Percentiles rank a stretch among this genome's conserved stretches.
Conservation (phyloP, 1,139 yeast genomes). For the Saccharomyces hybrid region DNA sequence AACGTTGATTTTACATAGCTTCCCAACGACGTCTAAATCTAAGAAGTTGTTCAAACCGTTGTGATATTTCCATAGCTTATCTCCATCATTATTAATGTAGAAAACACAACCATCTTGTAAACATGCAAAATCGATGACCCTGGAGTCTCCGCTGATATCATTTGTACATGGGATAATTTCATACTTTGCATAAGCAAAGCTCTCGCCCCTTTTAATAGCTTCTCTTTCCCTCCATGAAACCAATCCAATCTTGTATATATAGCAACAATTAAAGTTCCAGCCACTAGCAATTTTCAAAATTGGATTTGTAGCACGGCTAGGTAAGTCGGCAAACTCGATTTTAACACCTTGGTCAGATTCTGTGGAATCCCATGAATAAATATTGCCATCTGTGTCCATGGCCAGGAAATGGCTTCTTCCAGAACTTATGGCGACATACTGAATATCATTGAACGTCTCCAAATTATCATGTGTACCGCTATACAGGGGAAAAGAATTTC, state of each 20-base stretch:
- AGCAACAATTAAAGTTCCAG: conserved; percentile 56
- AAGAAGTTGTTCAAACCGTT: conserved; percentile 23
- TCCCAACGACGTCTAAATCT: conserved; percentile 23
- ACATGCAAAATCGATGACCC: conserved; percentile 49
- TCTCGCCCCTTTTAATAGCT: conserved; percentile 28
- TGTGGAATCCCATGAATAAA: conserved; percentile 60
- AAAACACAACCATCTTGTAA: conserved; percentile 46
- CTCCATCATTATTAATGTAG: conserved; percentile 43
- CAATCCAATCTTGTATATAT: conserved; percentile 46
- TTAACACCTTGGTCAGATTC: conserved; percentile 41
- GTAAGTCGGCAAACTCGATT: conserved; percentile 36
- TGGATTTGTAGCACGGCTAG: conserved; percentile 21
- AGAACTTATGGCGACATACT: conserved; percentile 48
- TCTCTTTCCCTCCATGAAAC: conserved; percentile 52
- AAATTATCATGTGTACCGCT: conserved; percentile 5
- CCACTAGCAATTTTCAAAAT: conserved; percentile 55
- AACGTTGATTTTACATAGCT: conserved; percentile 24
- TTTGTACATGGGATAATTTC: conserved; percentile 38
- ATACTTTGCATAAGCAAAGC: conserved; percentile 35
- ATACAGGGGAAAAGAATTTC: conserved; percentile 22
- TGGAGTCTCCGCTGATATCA: conserved; percentile 27
- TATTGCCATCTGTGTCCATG: conserved; percentile 42
- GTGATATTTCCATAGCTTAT: conserved; percentile 37
- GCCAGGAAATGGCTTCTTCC: conserved; percentile 66
- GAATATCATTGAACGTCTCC: conserved; percentile 21